Evolutionary conservation across 805 yeast genomes (phyloP).

Genomic region (Myxozyma melibiosi): DNA sequence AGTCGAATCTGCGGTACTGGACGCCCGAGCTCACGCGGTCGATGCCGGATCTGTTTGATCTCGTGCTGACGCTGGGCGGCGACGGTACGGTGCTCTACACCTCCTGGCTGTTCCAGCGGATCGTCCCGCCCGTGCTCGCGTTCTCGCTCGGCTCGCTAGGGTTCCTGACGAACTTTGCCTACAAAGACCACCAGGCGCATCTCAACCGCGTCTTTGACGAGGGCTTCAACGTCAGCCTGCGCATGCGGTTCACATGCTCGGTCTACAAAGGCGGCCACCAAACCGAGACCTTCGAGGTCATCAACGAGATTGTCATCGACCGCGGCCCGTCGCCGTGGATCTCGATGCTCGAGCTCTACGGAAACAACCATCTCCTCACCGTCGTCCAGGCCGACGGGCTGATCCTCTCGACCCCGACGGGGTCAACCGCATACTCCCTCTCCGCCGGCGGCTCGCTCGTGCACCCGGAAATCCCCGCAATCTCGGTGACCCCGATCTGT

Average conservation of each 20-base stretch:
- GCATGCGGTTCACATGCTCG: conserved; percentile 87
- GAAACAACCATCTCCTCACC: conserved; percentile 81
- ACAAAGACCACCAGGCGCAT: conserved; percentile 66
- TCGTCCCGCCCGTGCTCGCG: conserved; percentile 86
- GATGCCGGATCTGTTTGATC: conserved; percentile 52
- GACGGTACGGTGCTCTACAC: conserved; percentile 94
- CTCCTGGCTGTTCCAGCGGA: conserved; percentile 73
- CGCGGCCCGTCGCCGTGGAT: conserved; percentile 94
- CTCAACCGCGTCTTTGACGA: conserved; percentile 61
- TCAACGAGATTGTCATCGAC: conserved; percentile 88
- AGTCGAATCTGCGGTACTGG: conserved; percentile 66
- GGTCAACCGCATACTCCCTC: conserved; percentile 91
- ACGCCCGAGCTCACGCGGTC: conserved; percentile 54
- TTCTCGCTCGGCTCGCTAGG: conserved; percentile 83
- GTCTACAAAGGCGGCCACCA: conserved; percentile 53
- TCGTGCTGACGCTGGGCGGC: conserved; percentile 89
- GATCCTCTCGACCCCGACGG: conserved; percentile 92
- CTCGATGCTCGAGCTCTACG: conserved; percentile 84
- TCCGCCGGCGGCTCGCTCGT: conserved; percentile 95
- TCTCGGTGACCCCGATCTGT: conserved; percentile 91
- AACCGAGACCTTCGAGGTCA: conserved; percentile 56
- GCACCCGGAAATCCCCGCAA: conserved; percentile 91
- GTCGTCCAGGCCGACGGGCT: conserved; percentile 94
- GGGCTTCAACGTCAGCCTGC: conserved; percentile 74
- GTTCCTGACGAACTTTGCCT: conserved; percentile 73